Base-by-base conservation (phyloP, 257 asterid species). In the Nicotiana tabacum region DNA sequence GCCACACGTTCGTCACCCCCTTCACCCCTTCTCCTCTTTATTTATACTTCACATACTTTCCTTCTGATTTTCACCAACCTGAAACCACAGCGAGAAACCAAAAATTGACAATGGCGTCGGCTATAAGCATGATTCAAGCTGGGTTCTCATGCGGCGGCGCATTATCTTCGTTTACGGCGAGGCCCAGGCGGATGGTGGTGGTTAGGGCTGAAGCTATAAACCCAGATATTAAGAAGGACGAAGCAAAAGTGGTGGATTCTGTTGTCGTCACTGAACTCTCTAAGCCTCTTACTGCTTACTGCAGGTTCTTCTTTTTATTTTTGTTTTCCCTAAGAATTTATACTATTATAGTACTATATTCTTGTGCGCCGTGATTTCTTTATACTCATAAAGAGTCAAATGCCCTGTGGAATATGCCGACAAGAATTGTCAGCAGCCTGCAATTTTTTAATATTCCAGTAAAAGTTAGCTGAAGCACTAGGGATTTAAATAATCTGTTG, bases 211-310 rank as follows among this genome's bases (percentile, higher is more conserved):
- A 93, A 88, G 80, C 90, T 11, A 85, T 96, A 66, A 96, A 96
- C 82, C 98, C 98, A 10, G 91, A 84, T 4, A 93, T 96, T 85
- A 93, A 97, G 30, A 96, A 96, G 88, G 86, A 89, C 7, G 98
- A 95, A 86, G 93, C 88, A 0, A 95, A 95, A 91, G 99, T 94
- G 43, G 99, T 95, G 72, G 99, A 95, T 60, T 78, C 99, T 1
- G 97, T 95, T 33, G 86, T 93, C 46, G 90, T 88, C 80, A 80
- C 97, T 29, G 95, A 95, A 55, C 97, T 95, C 80, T 83, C 92
- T 67, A 95, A 95, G 87, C 93, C 98, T 27, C 88, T 93, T 86
- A 94, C 98, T 79, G 88, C 99, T 27, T 95, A 95, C 80, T 95
- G 99, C 99, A 95, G 99, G 99, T 95, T 78, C 30, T 13, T 27